phyloP scores from a whole-genome alignment of 2,329 filamentous ascomycete species.

The Aotearoamyces nothofagi region DNA sequence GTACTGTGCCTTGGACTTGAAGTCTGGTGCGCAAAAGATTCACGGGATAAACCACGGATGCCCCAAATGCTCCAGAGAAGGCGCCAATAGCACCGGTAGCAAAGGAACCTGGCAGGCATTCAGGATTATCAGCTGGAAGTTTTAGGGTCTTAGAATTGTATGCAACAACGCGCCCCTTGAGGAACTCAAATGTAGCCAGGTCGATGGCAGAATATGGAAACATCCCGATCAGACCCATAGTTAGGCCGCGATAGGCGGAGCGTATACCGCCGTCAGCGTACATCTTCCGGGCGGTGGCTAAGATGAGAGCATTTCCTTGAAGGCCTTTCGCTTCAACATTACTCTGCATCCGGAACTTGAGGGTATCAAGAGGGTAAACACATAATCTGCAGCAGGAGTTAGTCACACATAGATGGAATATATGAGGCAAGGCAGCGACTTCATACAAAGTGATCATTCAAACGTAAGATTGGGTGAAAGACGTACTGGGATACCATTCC shows the following conservation, averaged over 20 bases:
- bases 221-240: constrained; percentile 89
- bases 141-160: constrained; percentile 54
- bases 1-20: constrained; percentile 86
- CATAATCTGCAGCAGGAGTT: constrained; percentile 58
- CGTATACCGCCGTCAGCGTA: constrained; percentile 58
- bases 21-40: constrained; percentile 85
- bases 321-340: constrained; percentile 79
- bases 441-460: too few relatives aligned
- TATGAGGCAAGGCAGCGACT: too few relatives aligned
- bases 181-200: constrained; percentile 84
- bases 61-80: constrained; percentile 80
- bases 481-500: constrained; percentile 85
- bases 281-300: constrained; percentile 77
- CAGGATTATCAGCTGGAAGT: constrained; percentile 71
- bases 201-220: constrained; percentile 97
- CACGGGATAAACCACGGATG: constrained; percentile 85
- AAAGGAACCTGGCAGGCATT: constrained; percentile 55
- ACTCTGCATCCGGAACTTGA: constrained; percentile 73
- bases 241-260: constrained; percentile 80
- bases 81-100: constrained; percentile 81
- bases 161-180: constrained; percentile 60
- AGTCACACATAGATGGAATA: too few relatives aligned
- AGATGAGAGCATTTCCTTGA: constrained; percentile 68
- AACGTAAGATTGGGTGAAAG: too few relatives aligned
- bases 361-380: constrained; percentile 49